These are phyloP conservation scores for Apiospora kogelbergensis DNA, from an alignment of 2,329 filamentous ascomycete genomes.

Conservation along the genomic window DNA sequence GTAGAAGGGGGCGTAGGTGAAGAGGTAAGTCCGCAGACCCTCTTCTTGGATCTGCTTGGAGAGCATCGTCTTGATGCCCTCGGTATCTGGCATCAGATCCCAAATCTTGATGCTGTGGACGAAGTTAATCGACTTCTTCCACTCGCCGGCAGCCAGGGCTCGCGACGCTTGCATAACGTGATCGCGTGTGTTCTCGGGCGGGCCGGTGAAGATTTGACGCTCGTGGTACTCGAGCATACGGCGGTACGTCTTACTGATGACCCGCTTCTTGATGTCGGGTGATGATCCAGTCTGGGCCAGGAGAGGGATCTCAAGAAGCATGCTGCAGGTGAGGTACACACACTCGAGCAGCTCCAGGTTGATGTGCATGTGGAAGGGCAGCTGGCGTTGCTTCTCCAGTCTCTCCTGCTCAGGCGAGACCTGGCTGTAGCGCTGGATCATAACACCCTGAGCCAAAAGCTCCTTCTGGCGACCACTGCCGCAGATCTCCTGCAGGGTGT, in stretches of 20 bases:
- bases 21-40: constrained; percentile 95
- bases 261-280: constrained; percentile 93
- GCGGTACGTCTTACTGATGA: constrained; percentile 99
- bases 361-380: constrained; percentile 99
- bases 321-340: constrained; percentile 97
- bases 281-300: constrained; percentile 96
- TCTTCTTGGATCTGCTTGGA: constrained; percentile 98
- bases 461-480: constrained; percentile 98
- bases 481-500: constrained; percentile 96
- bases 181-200: constrained; percentile 97
- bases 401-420: constrained; percentile 98
- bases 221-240: constrained; percentile 99
- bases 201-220: constrained; percentile 97
- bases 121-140: constrained; percentile 93
- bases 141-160: constrained; percentile 93
- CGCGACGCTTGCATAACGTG: constrained; percentile 99
- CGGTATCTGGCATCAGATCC: constrained; percentile 92
- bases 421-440: constrained; percentile 95
- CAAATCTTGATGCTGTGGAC: constrained; percentile 99
- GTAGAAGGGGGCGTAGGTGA: constrained; percentile 99
- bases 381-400: constrained; percentile 92
- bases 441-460: constrained; percentile 93
- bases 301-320: constrained; percentile 97
- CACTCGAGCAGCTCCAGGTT: constrained; percentile 98
- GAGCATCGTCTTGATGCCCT: constrained; percentile 96